These are phyloP conservation scores for Artemisia tridentata DNA, from an alignment of 129 eudicot genomes.

Conservation along the genomic window DNA sequence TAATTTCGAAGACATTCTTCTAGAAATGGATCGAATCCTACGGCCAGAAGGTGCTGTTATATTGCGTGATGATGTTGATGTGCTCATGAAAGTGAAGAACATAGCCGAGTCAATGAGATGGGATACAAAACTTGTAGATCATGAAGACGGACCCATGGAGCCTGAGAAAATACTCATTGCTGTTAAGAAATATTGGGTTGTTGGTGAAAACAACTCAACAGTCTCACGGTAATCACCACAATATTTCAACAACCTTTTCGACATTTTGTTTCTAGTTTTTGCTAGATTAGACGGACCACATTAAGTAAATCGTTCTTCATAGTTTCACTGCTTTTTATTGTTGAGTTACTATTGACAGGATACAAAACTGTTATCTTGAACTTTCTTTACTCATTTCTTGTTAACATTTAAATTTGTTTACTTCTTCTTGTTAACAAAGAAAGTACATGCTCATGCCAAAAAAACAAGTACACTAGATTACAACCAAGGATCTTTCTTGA, in stretches of 20 bases:
- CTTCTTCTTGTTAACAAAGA: neutral
- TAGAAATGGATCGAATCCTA: slow-evolving; percentile 20
- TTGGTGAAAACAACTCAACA: slow-evolving; percentile 5
- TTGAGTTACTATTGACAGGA: neutral
- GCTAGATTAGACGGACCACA: neutral
- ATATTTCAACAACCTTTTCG: neutral
- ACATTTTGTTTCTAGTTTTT: neutral
- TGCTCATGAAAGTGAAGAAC: slow-evolving; percentile 22
- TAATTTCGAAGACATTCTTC: slow-evolving; percentile 15
- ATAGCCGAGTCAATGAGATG: slow-evolving; percentile 16
- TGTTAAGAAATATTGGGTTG: slow-evolving; percentile 24
- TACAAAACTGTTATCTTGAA: neutral
- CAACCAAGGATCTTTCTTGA: slow-evolving; percentile 11
- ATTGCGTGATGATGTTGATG: slow-evolving; percentile 25
- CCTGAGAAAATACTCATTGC: slow-evolving; percentile 19
- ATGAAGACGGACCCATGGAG: slow-evolving; percentile 24
- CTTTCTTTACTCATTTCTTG: neutral
- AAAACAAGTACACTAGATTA: slow-evolving; percentile 3
- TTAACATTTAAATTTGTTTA: neutral
- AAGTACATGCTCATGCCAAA: neutral
- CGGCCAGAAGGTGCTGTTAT: slow-evolving; percentile 24
- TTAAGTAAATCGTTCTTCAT: neutral
- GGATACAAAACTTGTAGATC: slow-evolving; percentile 23
- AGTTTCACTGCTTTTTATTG: neutral
- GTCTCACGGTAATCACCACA: slow-evolving; percentile 1